These are phyloP conservation scores for Rhizopogon vinicolor DNA, from an alignment of 768 basidiomycete genomes.

Conservation along the genomic window DNA sequence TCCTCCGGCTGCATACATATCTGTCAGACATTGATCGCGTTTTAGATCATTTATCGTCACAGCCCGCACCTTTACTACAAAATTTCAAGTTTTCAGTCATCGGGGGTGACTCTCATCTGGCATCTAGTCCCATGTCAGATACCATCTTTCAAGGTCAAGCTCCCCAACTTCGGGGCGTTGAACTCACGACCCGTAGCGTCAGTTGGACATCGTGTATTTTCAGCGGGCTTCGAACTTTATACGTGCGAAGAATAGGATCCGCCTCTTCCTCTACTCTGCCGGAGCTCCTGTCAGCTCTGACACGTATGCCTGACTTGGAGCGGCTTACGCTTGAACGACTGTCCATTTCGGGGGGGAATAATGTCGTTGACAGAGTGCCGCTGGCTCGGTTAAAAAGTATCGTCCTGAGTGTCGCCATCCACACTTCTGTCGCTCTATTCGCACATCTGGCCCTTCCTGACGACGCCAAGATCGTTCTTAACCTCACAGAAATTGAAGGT, in stretches of 20 bases:
- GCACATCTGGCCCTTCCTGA: not conserved
- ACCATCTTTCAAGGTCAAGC: constrained; percentile 27
- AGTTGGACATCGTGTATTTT: constrained; percentile 33
- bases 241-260: constrained; percentile 23
- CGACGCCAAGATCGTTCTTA: not conserved
- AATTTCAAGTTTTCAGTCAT: constrained; percentile 22
- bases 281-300: constrained; percentile 29
- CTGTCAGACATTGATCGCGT: constrained; percentile 14
- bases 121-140: constrained; percentile 19
- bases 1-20: constrained; percentile 24
- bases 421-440: not conserved
- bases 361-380: not conserved
- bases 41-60: constrained; percentile 16
- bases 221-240: constrained; percentile 30
- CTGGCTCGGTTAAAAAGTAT: not conserved
- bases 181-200: constrained; percentile 30
- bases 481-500: not conserved
- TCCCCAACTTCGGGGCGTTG: constrained; percentile 30
- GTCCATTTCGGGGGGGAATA: not conserved
- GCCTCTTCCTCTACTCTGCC: constrained; percentile 23
- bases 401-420: not conserved
- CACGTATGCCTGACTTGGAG: constrained; percentile 28
- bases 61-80: constrained; percentile 29
- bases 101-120: constrained; percentile 12
- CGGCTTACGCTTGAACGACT: constrained; percentile 28